Percentiles rank a stretch among this genome's conserved stretches.
These are phyloP conservation scores for Bipolaris sorokiniana DNA, from an alignment of 2,329 filamentous ascomycete species.

Conservation along the genomic window DNA sequence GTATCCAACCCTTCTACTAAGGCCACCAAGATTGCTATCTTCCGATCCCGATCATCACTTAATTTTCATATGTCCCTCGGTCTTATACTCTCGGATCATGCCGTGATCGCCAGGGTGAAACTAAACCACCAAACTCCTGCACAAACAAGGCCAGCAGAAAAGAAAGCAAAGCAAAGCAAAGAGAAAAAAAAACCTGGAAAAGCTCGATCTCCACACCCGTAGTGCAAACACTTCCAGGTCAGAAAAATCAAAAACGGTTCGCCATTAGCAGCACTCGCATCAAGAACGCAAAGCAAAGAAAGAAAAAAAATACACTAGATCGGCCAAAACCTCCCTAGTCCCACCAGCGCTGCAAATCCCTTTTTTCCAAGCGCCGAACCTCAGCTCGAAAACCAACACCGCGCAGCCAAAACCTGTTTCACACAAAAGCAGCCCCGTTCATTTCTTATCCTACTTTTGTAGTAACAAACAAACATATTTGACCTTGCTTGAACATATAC, in stretches of 20 bases:
- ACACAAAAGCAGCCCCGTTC: neutral
- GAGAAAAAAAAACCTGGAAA: neutral
- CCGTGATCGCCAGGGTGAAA: neutral
- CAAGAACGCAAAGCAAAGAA: neutral
- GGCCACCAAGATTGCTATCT: neutral
- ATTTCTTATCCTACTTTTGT: neutral
- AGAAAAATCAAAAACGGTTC: neutral
- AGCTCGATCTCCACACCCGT: neutral
- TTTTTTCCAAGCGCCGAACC: neutral
- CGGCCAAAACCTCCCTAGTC: constrained; percentile 8
- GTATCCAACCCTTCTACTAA: constrained; percentile 1
- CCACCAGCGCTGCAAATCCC: neutral
- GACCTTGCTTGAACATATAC: neutral
- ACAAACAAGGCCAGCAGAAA: neutral
- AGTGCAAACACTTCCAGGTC: neutral
- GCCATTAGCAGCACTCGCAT: neutral
- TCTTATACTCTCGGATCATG: constrained; percentile 2
- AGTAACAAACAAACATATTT: neutral
- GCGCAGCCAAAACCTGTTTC: neutral
- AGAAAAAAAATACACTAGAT: neutral
- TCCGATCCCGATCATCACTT: constrained; percentile 1
- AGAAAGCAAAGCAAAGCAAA: neutral
- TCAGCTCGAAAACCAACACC: neutral
- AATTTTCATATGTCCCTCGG: neutral
- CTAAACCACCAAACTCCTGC: neutral